Conservation (phyloP, 495 filamentous ascomycete genomes). For the Xeromyces bisporus region DNA sequence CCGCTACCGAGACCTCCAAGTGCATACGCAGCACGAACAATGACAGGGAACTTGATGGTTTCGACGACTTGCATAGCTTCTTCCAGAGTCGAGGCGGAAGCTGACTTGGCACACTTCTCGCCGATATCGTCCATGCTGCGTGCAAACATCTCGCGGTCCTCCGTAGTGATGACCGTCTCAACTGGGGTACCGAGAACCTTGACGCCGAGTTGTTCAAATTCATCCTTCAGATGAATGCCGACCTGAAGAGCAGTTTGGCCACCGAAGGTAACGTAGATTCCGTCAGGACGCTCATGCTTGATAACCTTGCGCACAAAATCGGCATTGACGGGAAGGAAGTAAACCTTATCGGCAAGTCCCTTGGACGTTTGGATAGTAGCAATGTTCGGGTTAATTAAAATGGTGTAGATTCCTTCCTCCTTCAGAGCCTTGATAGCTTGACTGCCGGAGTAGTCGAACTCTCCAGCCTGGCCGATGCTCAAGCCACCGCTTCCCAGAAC, state of each 20-base stretch:
- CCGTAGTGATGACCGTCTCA: conserved; percentile 93
- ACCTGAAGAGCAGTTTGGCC: conserved; percentile 91
- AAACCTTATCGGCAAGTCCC: conserved; percentile 89
- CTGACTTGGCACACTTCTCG: conserved; percentile 95
- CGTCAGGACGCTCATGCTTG: conserved; percentile 84
- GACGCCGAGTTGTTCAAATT: conserved; percentile 80
- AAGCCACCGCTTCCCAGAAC: conserved; percentile 89
- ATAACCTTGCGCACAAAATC: conserved; percentile 97
- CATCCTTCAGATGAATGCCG: conserved; percentile 90
- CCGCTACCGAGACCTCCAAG: conserved; percentile 90
- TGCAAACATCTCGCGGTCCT: conserved; percentile 92
- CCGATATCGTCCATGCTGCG: conserved; percentile 96
- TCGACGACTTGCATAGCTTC: conserved; percentile 74
- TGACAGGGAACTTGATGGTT: conserved; percentile 86
- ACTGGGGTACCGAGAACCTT: conserved; percentile 92
- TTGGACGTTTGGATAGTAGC: conserved; percentile 97
- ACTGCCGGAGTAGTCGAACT: conserved; percentile 95
- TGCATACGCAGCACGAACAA: conserved; percentile 91
- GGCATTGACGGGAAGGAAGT: conserved; percentile 90
- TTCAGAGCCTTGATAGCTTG: conserved; percentile 92
- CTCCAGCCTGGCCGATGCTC: conserved; percentile 91
- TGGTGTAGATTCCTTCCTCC: conserved; percentile 87
- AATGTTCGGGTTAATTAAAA: conserved; percentile 97
- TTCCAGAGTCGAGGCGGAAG: conserved; percentile 70
- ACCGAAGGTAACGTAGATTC: conserved; percentile 93